These are phyloP conservation scores for Macrolepiota dolichaula DNA, from an alignment of 768 basidiomycete species.

Conservation along the genomic window DNA sequence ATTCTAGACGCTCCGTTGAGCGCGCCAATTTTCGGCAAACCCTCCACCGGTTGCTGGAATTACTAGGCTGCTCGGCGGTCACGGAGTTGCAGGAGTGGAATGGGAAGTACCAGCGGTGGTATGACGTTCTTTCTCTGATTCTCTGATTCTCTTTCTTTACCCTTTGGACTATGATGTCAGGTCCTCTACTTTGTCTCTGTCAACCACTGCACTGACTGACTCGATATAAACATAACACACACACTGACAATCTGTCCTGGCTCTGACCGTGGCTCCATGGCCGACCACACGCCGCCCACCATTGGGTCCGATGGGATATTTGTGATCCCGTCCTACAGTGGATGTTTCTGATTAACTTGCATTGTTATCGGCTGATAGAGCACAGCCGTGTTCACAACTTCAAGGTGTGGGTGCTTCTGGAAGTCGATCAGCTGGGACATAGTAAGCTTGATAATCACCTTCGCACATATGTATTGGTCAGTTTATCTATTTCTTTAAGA, in stretches of 20 bases:
- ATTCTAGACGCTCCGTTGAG: background rate
- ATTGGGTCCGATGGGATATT: background rate
- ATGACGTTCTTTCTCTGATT: constrained; percentile 11
- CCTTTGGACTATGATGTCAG: constrained; percentile 9
- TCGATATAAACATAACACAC: background rate
- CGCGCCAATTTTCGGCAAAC: background rate
- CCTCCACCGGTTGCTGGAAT: background rate
- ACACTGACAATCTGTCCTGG: background rate
- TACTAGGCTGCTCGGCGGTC: constrained; percentile 6
- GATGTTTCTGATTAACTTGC: constrained; percentile 8
- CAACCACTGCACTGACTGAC: background rate
- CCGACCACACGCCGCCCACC: background rate
- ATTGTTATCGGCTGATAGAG: constrained; percentile 2
- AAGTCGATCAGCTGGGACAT: constrained; percentile 10
- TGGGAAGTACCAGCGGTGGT: constrained; percentile 4
- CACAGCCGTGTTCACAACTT: background rate
- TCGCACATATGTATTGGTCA: background rate
- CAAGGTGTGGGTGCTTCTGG: constrained; percentile 4
- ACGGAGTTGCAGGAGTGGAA: constrained; percentile 7
- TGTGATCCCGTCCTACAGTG: background rate
- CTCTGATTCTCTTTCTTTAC: background rate
- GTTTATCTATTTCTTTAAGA: background rate
- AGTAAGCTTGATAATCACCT: constrained; percentile 7
- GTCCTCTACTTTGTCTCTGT: background rate
- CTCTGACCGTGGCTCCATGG: background rate